Base-by-base conservation (phyloP, 2,329 filamentous ascomycete genomes). In the Shiraia sp. region DNA sequence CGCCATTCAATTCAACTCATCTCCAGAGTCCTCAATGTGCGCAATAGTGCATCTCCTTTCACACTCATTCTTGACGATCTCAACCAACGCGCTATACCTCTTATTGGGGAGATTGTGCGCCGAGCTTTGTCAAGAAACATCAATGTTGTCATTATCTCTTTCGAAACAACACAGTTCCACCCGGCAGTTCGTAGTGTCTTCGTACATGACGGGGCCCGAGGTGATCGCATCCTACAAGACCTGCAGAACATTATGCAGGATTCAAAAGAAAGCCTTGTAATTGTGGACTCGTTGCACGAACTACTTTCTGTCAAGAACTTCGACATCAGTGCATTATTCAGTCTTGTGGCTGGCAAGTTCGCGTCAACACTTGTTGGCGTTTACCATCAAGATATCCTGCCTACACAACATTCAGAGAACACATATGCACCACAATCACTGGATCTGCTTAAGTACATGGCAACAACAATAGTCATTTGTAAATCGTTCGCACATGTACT, bases 1-100 rank as follows among this genome's bases (percentile, higher is more conserved):
- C 91, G 89, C 14, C 90, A 96, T 70, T 91, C 90, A 65, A 73
- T 95, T 15, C 80, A 95, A 2, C 76, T 95, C 2, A 83, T 96
- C 40, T 88, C 90, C 50, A 91, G 90, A 63, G 75, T 96, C 2
- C 77, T 96, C 50, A 88, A 85, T 61, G 75, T 89, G 41, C 81
- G 89, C 49, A 87, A 93, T 68, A 83, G 82, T 42, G 83, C 87
- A 10, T 95, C 90, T 34, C 92, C 92, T 2, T 83, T 97, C 60
- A 96, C 91, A 0, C 75, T 97, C 17, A 72, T 96, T 3, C 77
- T 96, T 42, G 92, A 97, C 69, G 88, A 79, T 24, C 76, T 96
- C 22, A 90, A 95, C 71, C 90, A 96, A 71, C 83, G 85, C 17
- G 88, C 84, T 6, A 78, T 76, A 22, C 84, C 85, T 0, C 72